Conservation (phyloP, 1,284 basidiomycete species). For the Leccinum huronense region DNA sequence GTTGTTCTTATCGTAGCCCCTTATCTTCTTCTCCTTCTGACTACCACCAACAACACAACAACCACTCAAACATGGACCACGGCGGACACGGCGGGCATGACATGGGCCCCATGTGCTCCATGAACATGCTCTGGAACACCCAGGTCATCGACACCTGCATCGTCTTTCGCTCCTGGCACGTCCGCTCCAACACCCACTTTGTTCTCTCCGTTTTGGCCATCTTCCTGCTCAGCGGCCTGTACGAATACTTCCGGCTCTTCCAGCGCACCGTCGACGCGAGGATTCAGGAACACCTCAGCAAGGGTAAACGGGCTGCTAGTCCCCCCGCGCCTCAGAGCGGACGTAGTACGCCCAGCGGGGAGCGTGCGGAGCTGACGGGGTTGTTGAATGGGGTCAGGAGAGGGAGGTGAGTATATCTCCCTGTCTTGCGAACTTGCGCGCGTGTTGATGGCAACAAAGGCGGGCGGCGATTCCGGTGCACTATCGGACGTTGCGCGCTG, state of each 20-base stretch:
- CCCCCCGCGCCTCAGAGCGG: conserved; percentile 37
- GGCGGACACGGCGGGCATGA: conserved; percentile 48
- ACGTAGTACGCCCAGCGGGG: conserved; percentile 38
- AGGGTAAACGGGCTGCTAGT: conserved; percentile 28
- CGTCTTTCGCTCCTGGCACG: conserved; percentile 73
- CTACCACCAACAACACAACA: background rate
- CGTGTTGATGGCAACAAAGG: background rate
- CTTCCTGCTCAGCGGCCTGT: conserved; percentile 62
- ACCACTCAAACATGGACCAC: conserved; percentile 39
- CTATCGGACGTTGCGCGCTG: conserved; percentile 56
- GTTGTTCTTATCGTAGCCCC: background rate
- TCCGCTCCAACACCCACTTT: conserved; percentile 55
- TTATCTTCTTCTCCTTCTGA: background rate
- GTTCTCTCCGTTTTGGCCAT: conserved; percentile 59
- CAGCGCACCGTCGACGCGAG: conserved; percentile 56
- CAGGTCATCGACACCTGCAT: conserved; percentile 72
- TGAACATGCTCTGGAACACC: conserved; percentile 81
- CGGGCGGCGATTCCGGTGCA: conserved; percentile 48
- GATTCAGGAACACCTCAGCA: conserved; percentile 52
- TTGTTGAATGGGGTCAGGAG: conserved; percentile 51
- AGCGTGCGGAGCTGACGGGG: conserved; percentile 48
- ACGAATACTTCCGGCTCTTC: conserved; percentile 69
- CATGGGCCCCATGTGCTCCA: conserved; percentile 52
- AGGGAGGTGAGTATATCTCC: conserved; percentile 11
- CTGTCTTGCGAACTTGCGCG: too few relatives aligned